Base-by-base conservation (phyloP, 495 filamentous ascomycete species). In the Aspergillus carlsbadensis region DNA sequence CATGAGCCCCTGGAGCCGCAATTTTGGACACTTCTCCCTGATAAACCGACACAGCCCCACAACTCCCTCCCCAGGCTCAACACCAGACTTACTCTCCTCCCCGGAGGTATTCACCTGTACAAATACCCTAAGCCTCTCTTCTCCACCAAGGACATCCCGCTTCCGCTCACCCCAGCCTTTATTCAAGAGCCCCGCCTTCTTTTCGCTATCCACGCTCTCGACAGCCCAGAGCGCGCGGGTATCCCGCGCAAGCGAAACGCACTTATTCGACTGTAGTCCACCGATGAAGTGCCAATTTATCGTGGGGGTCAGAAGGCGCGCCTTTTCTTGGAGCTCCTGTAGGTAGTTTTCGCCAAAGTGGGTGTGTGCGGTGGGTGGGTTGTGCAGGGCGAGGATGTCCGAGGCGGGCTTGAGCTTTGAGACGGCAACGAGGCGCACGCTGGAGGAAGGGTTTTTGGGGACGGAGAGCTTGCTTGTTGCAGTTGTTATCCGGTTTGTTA, bases 331-430 rank as follows among this genome's bases (percentile, higher is more conserved):
- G 39, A 98, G 85, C 67, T 98, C 94, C 74, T 97, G 92, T 13
- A 89, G 80, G 78, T 98, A 98, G 76, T 98, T 98, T 73, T 98
- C 94, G 59, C 94, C 94, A 70, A 97, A 97, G 72, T 98, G 91
- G 47, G 77, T 61, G 39, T 96, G 92, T 0, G 64, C 43, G 17
- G 76, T 69, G 0, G 80, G 77, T 1, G 79, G 62, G 55, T 83
- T 74, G 75, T 95, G 87, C 2, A 98, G 80, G 46, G 90, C 85
- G 39, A 96, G 78, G 65, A 97, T 85, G 73, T 98, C 95, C 51
- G 87, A 84, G 49, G 85, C 89, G 10, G 94, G 91, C 70, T 97
- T 96, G 61, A 94, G 79, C 69, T 98, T 98, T 15, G 91, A 96
- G 48, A 98, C 92, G 31, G 92, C 92, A 21, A 98, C 88, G 21